Conservation (phyloP, 345 rosid species). For the Brassica carinata region DNA sequence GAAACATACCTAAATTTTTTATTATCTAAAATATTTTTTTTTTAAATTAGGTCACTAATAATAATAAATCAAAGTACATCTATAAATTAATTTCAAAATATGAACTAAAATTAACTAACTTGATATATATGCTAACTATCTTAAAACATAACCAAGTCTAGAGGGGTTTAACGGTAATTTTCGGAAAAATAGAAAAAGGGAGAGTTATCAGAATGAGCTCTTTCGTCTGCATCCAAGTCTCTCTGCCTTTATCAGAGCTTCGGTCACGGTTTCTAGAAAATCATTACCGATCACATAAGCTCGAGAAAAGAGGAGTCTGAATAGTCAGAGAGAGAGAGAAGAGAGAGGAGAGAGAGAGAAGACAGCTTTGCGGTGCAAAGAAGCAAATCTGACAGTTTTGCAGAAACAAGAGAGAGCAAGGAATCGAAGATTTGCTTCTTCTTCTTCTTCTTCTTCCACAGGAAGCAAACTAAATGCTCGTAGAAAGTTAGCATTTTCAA, state of each 20-base stretch:
- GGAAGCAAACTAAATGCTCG: conserved; percentile 34
- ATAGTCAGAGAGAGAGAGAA: background rate
- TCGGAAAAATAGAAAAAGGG: too few species aligned
- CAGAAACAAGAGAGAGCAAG: conserved; percentile 33
- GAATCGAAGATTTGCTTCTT: conserved; percentile 35
- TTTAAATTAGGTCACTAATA: too few species aligned
- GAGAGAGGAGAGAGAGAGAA: conserved; percentile 13
- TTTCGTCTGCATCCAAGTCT: conserved; percentile 38
- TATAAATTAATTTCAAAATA: too few species aligned
- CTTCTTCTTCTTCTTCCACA: background rate
- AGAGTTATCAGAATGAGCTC: conserved; percentile 39
- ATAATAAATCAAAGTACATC: too few species aligned
- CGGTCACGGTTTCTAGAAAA: conserved; percentile 33
- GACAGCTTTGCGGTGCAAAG: conserved; percentile 38
- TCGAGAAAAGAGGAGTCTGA: conserved; percentile 21
- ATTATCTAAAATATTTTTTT: too few species aligned
- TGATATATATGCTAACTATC: too few species aligned
- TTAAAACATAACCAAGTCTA: too few species aligned
- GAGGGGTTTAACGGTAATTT: too few species aligned
- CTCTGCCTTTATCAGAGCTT: conserved; percentile 34
- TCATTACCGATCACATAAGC: conserved; percentile 42
- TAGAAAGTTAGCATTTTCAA: conserved; percentile 17
- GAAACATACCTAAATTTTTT: too few species aligned
- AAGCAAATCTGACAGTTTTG: conserved; percentile 40
- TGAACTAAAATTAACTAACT: too few species aligned